Percentiles rank a stretch among this genome's conserved stretches.
phyloP scores from a whole-genome alignment of 2,329 filamentous ascomycete genomes.

The Akanthomyces dipterigenus region DNA sequence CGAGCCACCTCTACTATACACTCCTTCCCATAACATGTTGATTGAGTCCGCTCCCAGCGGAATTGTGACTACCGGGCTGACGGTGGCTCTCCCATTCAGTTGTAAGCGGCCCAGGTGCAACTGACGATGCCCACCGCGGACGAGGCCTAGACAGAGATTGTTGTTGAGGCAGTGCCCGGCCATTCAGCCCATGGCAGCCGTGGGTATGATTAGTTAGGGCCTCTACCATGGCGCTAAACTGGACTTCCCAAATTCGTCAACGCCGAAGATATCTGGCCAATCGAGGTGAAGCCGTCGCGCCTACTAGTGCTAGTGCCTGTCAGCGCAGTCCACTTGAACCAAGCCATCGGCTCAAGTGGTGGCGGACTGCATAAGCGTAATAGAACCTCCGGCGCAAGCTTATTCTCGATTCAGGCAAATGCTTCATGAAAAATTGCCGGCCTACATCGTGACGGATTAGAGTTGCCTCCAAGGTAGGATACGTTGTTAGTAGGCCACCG shows the following conservation, averaged over 20 bases:
- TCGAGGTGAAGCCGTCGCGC: too few species aligned
- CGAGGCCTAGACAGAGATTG: neutral
- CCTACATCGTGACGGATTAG: neutral
- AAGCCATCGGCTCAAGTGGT: neutral
- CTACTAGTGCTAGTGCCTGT: neutral
- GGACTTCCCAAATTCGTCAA: neutral
- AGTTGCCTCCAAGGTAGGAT: neutral
- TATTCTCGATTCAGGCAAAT: neutral
- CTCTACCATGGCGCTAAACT: neutral
- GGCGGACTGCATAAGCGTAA: slow-evolving; percentile 1
- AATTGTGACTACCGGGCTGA: neutral
- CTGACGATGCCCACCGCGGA: neutral
- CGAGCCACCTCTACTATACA: neutral
- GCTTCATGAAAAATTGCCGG: neutral
- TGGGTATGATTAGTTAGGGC: neutral
- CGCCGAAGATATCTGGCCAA: neutral
- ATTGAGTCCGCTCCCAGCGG: neutral
- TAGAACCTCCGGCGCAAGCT: neutral
- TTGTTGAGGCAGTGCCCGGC: neutral
- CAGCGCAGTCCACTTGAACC: neutral
- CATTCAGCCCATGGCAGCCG: neutral
- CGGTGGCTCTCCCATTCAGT: neutral
- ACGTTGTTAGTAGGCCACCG: too few species aligned
- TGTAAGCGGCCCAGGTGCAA: neutral
- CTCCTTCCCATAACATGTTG: neutral